phyloP scores from a whole-genome alignment of 495 filamentous ascomycete genomes.

The Hamigera avellanea region DNA sequence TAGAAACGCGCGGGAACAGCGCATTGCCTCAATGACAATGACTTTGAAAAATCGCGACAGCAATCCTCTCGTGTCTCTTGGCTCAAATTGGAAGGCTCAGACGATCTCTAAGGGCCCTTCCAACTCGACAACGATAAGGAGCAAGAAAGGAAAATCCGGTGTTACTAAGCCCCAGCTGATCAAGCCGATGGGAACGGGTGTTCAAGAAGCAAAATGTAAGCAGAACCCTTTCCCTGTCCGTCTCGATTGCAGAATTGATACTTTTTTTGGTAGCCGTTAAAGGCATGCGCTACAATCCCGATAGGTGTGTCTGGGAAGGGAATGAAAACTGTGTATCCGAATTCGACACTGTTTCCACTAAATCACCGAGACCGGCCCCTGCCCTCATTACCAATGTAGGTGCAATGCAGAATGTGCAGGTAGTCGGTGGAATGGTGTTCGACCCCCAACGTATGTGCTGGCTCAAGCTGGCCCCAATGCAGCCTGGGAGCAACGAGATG shows the following conservation, averaged over 20 bases:
- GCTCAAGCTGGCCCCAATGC: slow-evolving; percentile 55
- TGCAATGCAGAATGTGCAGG: slow-evolving; percentile 63
- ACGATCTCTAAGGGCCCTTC: slow-evolving; percentile 44
- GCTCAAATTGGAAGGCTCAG: slow-evolving; percentile 71
- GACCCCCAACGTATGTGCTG: slow-evolving; percentile 94
- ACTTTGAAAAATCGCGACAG: slow-evolving; percentile 30
- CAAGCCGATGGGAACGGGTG: slow-evolving; percentile 51
- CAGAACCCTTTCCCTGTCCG: slow-evolving; percentile 9
- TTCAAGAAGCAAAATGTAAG: slow-evolving; percentile 57
- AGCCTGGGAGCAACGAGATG: slow-evolving; percentile 16
- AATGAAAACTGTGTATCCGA: slow-evolving; percentile 74
- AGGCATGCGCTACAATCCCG: slow-evolving; percentile 91
- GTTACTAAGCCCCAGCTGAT: slow-evolving; percentile 56
- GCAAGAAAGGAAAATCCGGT: slow-evolving; percentile 44
- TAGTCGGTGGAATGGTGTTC: slow-evolving; percentile 93
- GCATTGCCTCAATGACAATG: slow-evolving; percentile 42
- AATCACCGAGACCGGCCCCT: slow-evolving; percentile 57
- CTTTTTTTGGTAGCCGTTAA: slow-evolving; percentile 52
- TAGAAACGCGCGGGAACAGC: slow-evolving; percentile 80
- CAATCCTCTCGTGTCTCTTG: slow-evolving; percentile 51
- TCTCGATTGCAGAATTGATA: slow-evolving; percentile 14
- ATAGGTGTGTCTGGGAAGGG: slow-evolving; percentile 81
- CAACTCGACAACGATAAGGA: slow-evolving; percentile 26
- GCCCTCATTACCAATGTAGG: slow-evolving; percentile 90
- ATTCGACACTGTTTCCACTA: slow-evolving; percentile 51